These are phyloP conservation scores for Eleusine coracana DNA, from an alignment of 176 grass and related monocot genomes.

Conservation along the genomic window DNA sequence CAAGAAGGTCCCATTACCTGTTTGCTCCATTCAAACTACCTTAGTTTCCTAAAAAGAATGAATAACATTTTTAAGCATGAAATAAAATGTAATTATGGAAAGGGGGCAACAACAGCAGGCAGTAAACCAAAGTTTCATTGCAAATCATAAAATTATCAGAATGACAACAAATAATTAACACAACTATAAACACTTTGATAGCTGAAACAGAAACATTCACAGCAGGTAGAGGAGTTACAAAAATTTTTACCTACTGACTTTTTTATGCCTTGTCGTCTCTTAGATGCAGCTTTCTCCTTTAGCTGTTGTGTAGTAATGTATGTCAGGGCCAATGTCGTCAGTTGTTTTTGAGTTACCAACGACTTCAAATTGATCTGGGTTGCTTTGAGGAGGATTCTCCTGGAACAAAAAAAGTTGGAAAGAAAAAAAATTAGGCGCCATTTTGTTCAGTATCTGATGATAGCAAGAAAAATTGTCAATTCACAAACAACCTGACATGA, in stretches of 20 bases:
- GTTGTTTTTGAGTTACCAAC: not conserved
- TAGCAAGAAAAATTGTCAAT: slow-evolving; percentile 5
- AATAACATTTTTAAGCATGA: not conserved
- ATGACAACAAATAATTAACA: not conserved
- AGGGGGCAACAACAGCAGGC: not conserved
- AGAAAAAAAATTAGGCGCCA: no score
- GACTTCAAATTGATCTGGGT: not conserved
- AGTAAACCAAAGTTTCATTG: not conserved
- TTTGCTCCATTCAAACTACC: not conserved
- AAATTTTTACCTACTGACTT: not conserved
- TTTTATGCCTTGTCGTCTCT: not conserved
- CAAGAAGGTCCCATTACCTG: not conserved
- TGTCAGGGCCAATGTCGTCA: no score
- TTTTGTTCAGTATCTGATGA: not conserved
- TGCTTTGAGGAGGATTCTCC: not conserved
- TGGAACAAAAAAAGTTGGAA: not conserved
- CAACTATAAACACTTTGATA: not conserved
- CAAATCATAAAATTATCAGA: not conserved
- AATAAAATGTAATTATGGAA: not conserved
- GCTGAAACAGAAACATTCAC: not conserved
- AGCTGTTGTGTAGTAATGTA: not conserved
- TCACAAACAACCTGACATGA: not conserved
- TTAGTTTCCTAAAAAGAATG: not conserved
- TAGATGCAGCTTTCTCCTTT: not conserved
- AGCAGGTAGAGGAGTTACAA: not conserved